Evolutionary conservation across 2,329 filamentous ascomycete species (phyloP).

Genomic region (Pleoardoris graminearum): DNA sequence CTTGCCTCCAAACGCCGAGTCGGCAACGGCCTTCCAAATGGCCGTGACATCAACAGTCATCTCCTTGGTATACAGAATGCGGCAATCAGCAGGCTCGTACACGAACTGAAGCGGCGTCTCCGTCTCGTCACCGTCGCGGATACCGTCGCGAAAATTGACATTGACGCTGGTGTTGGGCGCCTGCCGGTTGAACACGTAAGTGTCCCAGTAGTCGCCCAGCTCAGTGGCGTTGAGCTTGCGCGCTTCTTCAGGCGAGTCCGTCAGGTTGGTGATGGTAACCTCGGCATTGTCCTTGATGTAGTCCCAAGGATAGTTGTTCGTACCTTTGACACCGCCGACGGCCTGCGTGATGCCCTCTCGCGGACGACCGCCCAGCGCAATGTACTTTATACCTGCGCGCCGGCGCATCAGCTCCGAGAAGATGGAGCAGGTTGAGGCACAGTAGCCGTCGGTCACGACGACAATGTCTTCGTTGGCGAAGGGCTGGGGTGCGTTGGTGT

Average conservation of each 20-base stretch:
- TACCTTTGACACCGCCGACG: slow-evolving; percentile 68
- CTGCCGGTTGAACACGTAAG: slow-evolving; percentile 35
- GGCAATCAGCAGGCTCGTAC: slow-evolving; percentile 64
- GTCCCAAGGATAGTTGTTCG: slow-evolving; percentile 41
- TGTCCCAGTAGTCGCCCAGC: slow-evolving; percentile 37
- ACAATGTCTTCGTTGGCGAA: slow-evolving; percentile 63
- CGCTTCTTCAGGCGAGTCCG: slow-evolving; percentile 29
- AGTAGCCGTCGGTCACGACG: slow-evolving; percentile 57
- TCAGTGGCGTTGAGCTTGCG: slow-evolving; percentile 35
- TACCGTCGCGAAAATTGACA: slow-evolving; percentile 47
- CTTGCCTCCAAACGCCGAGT: slow-evolving; percentile 38
- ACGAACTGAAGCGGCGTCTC: slow-evolving; percentile 62
- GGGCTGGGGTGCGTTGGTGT: slow-evolving; percentile 46
- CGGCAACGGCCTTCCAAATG: slow-evolving; percentile 56
- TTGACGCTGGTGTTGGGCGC: slow-evolving; percentile 32
- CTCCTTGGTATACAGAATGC: slow-evolving; percentile 61
- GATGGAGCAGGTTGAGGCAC: slow-evolving; percentile 63
- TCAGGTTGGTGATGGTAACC: slow-evolving; percentile 25
- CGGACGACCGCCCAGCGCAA: slow-evolving; percentile 64
- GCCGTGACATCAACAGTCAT: slow-evolving; percentile 58
- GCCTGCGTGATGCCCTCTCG: slow-evolving; percentile 55
- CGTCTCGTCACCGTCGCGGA: slow-evolving; percentile 47
- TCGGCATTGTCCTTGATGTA: slow-evolving; percentile 37
- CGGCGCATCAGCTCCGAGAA: slow-evolving; percentile 60
- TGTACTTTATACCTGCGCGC: slow-evolving; percentile 58